A percentile compares a stretch with the other conserved stretches of the same genome.
Conservation (phyloP, 139 green algal species). For the Volvox reticuliferus region DNA sequence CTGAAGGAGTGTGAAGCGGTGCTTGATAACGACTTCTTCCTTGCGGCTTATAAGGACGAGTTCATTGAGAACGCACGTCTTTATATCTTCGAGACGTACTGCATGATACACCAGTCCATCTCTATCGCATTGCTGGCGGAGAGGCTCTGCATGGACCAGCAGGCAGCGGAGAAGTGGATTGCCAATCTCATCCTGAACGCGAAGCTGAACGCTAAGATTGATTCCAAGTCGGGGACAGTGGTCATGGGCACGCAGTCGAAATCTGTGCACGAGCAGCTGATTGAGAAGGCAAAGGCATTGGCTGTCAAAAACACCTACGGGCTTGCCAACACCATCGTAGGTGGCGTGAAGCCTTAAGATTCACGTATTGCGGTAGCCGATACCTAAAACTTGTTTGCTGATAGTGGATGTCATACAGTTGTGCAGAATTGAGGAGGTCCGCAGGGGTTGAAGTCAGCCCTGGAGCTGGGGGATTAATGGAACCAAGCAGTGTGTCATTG, state of each 20-base stretch:
- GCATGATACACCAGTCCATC: conserved; percentile 90
- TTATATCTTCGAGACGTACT: conserved; percentile 98
- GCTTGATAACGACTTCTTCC: conserved; percentile 96
- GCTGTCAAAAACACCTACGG: conserved; percentile 86
- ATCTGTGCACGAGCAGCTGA: conserved; percentile 79
- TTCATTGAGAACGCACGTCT: conserved; percentile 96
- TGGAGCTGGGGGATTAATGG: too few species aligned
- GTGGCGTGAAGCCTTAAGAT: conserved; percentile 46
- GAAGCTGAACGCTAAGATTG: conserved; percentile 97
- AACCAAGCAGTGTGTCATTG: too few species aligned
- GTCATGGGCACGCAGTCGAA: conserved; percentile 89
- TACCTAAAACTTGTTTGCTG: too few species aligned
- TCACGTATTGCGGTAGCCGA: too few species aligned
- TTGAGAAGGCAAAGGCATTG: conserved; percentile 93
- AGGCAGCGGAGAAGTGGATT: conserved; percentile 96
- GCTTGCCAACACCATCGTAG: conserved; percentile 91
- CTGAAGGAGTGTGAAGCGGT: conserved; percentile 93
- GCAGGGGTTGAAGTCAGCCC: too few species aligned
- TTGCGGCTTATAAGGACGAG: conserved; percentile 89
- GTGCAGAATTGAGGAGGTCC: too few species aligned
- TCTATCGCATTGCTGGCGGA: conserved; percentile 88
- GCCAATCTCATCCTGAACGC: conserved; percentile 94
- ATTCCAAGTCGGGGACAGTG: conserved; percentile 93
- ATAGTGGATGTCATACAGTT: too few species aligned
- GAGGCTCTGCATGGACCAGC: conserved; percentile 90